Conservation (phyloP, 1,284 basidiomycete genomes). For the Puccinia triticina region DNA sequence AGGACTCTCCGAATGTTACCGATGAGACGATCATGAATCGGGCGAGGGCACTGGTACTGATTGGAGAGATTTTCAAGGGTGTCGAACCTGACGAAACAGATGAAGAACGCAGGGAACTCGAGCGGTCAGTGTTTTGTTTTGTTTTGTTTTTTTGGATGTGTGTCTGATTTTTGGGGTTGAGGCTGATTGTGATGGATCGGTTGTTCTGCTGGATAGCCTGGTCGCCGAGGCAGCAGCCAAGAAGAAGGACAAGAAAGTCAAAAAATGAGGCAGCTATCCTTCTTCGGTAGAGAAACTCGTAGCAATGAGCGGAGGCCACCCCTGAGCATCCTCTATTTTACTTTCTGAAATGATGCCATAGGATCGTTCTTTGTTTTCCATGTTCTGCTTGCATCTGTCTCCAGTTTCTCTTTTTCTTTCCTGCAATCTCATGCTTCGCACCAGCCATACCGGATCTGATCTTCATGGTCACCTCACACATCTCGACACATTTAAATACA, state of each 20-base stretch:
- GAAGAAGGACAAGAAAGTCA: conserved; percentile 55
- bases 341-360: not conserved
- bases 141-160: not conserved
- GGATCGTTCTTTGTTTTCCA: conserved; percentile 5
- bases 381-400: not conserved
- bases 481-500: no score
- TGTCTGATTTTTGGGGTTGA: not conserved
- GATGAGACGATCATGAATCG: conserved; percentile 75
- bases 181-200: not conserved
- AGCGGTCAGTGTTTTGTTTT: conserved; percentile 63
- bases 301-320: not conserved
- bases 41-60: conserved; percentile 80
- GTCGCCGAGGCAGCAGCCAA: conserved; percentile 63
- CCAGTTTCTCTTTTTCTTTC: not conserved
- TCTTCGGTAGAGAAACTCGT: not conserved
- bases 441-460: not conserved
- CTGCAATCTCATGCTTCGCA: not conserved
- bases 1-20: conserved; percentile 68
- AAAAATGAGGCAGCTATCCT: conserved; percentile 7
- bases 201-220: conserved; percentile 55
- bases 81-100: conserved; percentile 83
- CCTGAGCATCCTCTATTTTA: no score
- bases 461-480: not conserved
- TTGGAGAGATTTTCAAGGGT: conserved; percentile 82
- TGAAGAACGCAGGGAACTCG: conserved; percentile 85